Conservation (phyloP, 768 basidiomycete genomes). For the Omphalotus guepiniiformis region DNA sequence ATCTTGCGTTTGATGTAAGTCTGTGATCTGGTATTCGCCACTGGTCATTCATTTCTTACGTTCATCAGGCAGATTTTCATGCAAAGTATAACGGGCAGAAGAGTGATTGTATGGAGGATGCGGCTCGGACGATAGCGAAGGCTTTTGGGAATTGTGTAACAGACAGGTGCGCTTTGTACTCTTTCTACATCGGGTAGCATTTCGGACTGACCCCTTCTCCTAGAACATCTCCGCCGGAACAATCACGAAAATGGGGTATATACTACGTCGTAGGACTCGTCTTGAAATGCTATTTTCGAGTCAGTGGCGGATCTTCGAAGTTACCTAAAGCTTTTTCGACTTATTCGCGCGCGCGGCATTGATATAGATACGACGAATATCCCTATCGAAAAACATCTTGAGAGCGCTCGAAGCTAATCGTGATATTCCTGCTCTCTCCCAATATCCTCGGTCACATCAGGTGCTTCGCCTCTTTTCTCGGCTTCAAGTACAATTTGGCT, state of each 20-base stretch:
- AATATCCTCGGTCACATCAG: constrained; percentile 84
- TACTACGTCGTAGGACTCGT: constrained; percentile 91
- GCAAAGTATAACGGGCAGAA: constrained; percentile 52
- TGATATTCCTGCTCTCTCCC: constrained; percentile 73
- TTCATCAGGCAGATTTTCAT: constrained; percentile 54
- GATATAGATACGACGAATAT: constrained; percentile 80
- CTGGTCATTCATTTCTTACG: background rate
- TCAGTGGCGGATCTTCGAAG: constrained; percentile 34
- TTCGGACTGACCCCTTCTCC: background rate
- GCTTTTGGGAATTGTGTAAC: constrained; percentile 88
- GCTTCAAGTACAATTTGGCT: constrained; percentile 9
- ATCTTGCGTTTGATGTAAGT: constrained; percentile 79
- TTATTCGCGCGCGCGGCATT: constrained; percentile 2
- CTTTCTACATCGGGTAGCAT: background rate
- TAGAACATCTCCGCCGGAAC: constrained; percentile 63
- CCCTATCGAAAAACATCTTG: constrained; percentile 87
- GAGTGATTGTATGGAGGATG: constrained; percentile 77
- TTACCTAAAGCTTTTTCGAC: background rate
- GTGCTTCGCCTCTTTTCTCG: constrained; percentile 31
- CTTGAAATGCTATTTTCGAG: constrained; percentile 93
- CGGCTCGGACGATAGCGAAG: constrained; percentile 81
- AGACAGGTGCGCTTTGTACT: constrained; percentile 40
- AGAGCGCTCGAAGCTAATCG: constrained; percentile 82
- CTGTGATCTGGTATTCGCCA: background rate
- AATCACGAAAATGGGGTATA: constrained; percentile 85